Conservation (phyloP, 2,329 filamentous ascomycete genomes). For the Zalaria obscura region DNA sequence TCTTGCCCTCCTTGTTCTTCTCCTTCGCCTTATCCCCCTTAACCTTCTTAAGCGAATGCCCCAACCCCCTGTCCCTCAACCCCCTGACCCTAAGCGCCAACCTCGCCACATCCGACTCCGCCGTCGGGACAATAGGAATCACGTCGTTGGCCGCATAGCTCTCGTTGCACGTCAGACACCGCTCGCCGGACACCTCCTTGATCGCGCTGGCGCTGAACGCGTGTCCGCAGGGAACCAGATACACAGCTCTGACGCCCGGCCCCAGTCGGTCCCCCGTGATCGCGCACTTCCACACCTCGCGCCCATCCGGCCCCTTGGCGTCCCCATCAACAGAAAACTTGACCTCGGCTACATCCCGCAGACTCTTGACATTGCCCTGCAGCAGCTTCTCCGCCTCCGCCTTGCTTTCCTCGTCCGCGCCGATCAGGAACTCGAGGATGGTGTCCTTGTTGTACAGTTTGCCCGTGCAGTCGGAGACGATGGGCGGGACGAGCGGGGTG, state of each 20-base stretch:
- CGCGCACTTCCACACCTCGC: constrained; percentile 66
- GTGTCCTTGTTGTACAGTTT: constrained; percentile 92
- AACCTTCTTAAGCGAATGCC: constrained; percentile 79
- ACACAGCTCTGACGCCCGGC: constrained; percentile 64
- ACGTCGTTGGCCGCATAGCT: constrained; percentile 60
- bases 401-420: constrained; percentile 36
- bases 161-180: constrained; percentile 54
- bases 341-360: constrained; percentile 79
- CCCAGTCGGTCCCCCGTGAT: constrained; percentile 79
- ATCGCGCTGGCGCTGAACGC: constrained; percentile 81
- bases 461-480: constrained; percentile 74
- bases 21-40: constrained; percentile 36
- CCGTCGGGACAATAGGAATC: constrained; percentile 65
- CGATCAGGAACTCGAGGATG: constrained; percentile 53
- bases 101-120: constrained; percentile 54
- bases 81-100: constrained; percentile 52
- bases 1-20: constrained; percentile 56
- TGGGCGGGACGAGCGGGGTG: constrained; percentile 54
- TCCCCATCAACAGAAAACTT: constrained; percentile 49
- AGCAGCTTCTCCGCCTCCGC: constrained; percentile 48
- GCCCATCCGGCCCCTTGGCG: constrained; percentile 24
- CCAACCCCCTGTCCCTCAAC: constrained; percentile 57
- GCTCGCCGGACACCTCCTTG: constrained; percentile 43
- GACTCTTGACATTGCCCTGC: constrained; percentile 52
- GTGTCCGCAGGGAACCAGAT: constrained; percentile 89